These are phyloP conservation scores for Trichoderma pleuroti DNA, from an alignment of 2,329 filamentous ascomycete species.

Conservation along the genomic window DNA sequence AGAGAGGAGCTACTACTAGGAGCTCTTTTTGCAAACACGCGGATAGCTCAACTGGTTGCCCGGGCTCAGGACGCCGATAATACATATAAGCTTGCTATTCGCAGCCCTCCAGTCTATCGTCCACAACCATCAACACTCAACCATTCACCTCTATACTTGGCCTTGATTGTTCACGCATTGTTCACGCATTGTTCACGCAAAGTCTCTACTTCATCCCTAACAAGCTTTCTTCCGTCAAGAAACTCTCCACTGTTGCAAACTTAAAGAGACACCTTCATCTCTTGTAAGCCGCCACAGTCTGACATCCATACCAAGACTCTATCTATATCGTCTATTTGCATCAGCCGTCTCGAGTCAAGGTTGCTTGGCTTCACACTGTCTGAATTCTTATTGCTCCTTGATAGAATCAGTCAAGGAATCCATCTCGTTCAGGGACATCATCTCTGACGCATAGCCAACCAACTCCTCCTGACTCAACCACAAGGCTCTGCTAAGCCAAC, in stretches of 20 bases:
- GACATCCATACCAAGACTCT: neutral
- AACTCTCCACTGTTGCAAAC: neutral
- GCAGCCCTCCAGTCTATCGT: neutral
- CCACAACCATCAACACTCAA: neutral
- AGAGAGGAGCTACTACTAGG: neutral
- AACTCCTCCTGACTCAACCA: neutral
- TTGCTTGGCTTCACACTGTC: neutral
- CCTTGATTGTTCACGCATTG: neutral
- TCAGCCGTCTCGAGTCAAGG: neutral
- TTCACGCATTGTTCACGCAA: neutral
- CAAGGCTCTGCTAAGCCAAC: neutral
- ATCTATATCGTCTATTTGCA: neutral
- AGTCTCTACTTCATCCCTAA: neutral
- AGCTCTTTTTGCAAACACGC: conserved; percentile 16
- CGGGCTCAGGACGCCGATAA: neutral
- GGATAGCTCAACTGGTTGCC: neutral
- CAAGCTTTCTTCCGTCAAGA: neutral
- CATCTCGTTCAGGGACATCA: neutral
- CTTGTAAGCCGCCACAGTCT: conserved; percentile 15
- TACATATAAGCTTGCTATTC: conserved; percentile 12
- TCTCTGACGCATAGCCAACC: neutral
- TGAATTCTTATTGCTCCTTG: neutral
- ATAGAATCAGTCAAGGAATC: neutral
- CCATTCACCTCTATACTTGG: neutral
- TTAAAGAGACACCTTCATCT: conserved; percentile 6